phyloP scores from a whole-genome alignment of 2,329 filamentous ascomycete genomes.

The Aureobasidium melanogenum region DNA sequence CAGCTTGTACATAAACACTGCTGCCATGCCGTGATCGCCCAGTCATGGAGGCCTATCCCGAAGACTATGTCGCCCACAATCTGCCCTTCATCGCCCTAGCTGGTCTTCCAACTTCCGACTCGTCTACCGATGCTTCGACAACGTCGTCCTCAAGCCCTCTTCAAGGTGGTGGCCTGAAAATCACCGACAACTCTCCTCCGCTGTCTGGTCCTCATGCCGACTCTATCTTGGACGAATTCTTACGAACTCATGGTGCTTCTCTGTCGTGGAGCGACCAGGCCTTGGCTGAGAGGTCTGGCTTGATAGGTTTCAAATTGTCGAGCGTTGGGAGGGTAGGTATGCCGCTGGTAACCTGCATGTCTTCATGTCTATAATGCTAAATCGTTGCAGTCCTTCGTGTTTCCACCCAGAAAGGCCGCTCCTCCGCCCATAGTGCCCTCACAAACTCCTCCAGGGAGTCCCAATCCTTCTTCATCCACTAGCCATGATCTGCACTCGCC shows the following conservation, averaged over 20 bases:
- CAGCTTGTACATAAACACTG: not conserved
- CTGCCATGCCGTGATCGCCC: not conserved
- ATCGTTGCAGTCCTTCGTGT: slow-evolving; percentile 39
- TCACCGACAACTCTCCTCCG: slow-evolving; percentile 62
- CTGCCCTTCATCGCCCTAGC: slow-evolving; percentile 76
- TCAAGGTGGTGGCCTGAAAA: slow-evolving; percentile 45
- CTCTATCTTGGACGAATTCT: slow-evolving; percentile 57
- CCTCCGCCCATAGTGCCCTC: slow-evolving; percentile 45
- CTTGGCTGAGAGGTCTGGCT: slow-evolving; percentile 35
- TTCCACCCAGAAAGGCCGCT: slow-evolving; percentile 55
- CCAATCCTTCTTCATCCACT: slow-evolving; percentile 21
- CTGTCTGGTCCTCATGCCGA: slow-evolving; percentile 58
- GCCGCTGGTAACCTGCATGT: slow-evolving; percentile 17
- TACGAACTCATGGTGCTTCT: slow-evolving; percentile 54
- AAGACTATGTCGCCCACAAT: slow-evolving; percentile 76
- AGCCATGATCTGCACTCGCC: slow-evolving; percentile 68
- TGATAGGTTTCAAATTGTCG: slow-evolving; percentile 57
- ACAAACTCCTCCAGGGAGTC: slow-evolving; percentile 42
- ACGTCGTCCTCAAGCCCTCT: not conserved
- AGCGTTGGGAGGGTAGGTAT: slow-evolving; percentile 71
- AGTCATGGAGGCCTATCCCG: slow-evolving; percentile 69
- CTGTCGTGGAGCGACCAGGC: slow-evolving; percentile 60
- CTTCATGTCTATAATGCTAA: slow-evolving; percentile 10
- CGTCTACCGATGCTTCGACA: not conserved
- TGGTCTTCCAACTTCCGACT: slow-evolving; percentile 44